Evolutionary conservation across 345 rosid genomes (phyloP).

Genomic region (Euphorbia lathyris): DNA sequence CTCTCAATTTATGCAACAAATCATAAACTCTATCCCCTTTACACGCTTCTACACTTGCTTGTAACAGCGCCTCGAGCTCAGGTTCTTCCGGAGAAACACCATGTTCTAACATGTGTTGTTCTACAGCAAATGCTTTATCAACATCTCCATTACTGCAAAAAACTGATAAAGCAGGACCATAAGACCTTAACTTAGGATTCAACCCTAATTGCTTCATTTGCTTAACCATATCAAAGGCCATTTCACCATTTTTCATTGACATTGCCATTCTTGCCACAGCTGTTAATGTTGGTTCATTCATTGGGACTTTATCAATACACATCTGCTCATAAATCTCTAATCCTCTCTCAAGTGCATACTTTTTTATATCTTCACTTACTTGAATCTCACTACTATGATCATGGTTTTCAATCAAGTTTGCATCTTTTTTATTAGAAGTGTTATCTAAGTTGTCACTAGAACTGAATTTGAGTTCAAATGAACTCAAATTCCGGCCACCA

Average conservation of each 20-base stretch:
- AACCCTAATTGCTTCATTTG: conserved; percentile 50
- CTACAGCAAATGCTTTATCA: conserved; percentile 53
- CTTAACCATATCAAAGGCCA: conserved; percentile 74
- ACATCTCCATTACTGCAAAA: conserved; percentile 44
- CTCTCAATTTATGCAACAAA: conserved; percentile 55
- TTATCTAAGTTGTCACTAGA: conserved; percentile 9
- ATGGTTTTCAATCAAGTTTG: conserved; percentile 4
- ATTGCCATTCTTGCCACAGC: conserved; percentile 66
- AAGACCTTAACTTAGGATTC: conserved; percentile 59
- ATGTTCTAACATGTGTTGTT: conserved; percentile 59
- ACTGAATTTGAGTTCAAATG: too few species aligned
- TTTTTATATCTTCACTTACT: conserved; percentile 46
- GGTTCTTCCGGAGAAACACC: conserved; percentile 66
- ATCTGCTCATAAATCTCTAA: conserved; percentile 53
- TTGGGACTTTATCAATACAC: conserved; percentile 41
- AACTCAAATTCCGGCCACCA: conserved; percentile 27
- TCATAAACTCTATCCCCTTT: conserved; percentile 61
- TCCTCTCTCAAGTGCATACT: conserved; percentile 51
- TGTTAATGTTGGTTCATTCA: conserved; percentile 61
- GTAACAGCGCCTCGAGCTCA: conserved; percentile 57
- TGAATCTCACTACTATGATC: conserved; percentile 27
- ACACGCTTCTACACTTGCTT: conserved; percentile 43
- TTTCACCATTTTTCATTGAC: conserved; percentile 54
- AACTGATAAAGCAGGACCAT: conserved; percentile 54
- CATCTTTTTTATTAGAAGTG: conserved; percentile 9